Percentiles rank a stretch among this genome's conserved stretches.
These are phyloP conservation scores for Cyclocybe aegerita DNA, from an alignment of 768 basidiomycete genomes.

Conservation along the genomic window DNA sequence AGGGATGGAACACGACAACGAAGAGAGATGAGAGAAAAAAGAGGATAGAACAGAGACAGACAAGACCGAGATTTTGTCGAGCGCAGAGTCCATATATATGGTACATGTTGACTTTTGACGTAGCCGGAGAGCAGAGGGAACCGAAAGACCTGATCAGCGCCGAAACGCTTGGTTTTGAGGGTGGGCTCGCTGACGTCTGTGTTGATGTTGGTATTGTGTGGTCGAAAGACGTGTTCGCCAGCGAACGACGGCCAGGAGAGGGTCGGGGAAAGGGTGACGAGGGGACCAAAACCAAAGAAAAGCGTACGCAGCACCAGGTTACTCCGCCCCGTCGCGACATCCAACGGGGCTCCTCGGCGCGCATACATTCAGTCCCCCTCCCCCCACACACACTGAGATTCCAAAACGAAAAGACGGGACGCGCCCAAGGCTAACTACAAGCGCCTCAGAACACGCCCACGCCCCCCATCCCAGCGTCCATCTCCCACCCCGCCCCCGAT, in stretches of 20 bases:
- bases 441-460: background rate
- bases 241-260: too few relatives aligned
- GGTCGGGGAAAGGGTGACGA: too few relatives aligned
- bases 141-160: background rate
- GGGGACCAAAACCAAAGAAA: background rate
- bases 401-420: background rate
- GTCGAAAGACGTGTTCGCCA: too few relatives aligned
- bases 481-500: background rate
- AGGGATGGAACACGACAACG: background rate
- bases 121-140: background rate
- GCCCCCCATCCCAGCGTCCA: constrained; percentile 1
- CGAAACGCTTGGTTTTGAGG: too few relatives aligned
- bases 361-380: background rate
- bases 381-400: background rate
- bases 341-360: constrained; percentile 8
- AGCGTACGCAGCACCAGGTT: constrained; percentile 4
- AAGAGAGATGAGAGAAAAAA: background rate
- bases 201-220: too few relatives aligned
- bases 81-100: background rate
- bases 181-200: too few relatives aligned
- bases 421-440: too few relatives aligned
- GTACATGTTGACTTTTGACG: background rate
- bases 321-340: constrained; percentile 1
- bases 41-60: background rate
- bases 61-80: background rate